Evolutionary conservation across 805 yeast genomes (phyloP), one percentile per base, ranked within the genome.

Genomic region (Saturnispora dispora): DNA sequence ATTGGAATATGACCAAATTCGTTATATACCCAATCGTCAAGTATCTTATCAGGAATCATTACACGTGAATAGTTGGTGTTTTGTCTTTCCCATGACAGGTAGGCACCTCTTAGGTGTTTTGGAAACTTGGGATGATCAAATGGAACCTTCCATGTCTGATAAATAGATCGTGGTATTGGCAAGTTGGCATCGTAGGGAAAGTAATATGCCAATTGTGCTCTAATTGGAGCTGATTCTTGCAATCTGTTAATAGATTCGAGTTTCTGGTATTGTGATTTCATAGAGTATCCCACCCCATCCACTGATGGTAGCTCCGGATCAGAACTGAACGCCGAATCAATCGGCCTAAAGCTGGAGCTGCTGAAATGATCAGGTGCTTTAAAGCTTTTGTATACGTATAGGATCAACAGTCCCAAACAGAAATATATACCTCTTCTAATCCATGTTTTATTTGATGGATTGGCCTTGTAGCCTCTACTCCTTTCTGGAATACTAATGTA

Each of bases 141-240:
- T 17, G 79, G 80, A 46, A 76, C 81, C 67, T 89, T 91, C 96
- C 97, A 91, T 1, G 96, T 82, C 68, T 91, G 98, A 96, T 97
- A 91, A 40, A 91, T 80, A 57, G 78, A 78, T 20, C 82, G 85
- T 0, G 96, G 95, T 52, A 89, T 78, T 30, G 78, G 78, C 32
- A 75, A 71, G 4, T 69, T 53, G 1, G 81, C 71, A 54, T 84
- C 83, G 67, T 90, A 91, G 0, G 96, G 96, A 63, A 79, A 86
- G 58, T 83, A 77, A 62, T 67, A 80, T 18, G 83, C 74, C 55
- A 90, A 72, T 62, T 85, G 88, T 40, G 78, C 81, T 43, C 85
- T 64, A 45, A 74, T 51, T 8, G 68, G 54, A 4, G 64, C 52
- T 13, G 52, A 48, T 2, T 17, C 13, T 5, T 62, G 57, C 10